phyloP scores from a whole-genome alignment of 345 rosid species.

The Erysimum cheiranthoides region DNA sequence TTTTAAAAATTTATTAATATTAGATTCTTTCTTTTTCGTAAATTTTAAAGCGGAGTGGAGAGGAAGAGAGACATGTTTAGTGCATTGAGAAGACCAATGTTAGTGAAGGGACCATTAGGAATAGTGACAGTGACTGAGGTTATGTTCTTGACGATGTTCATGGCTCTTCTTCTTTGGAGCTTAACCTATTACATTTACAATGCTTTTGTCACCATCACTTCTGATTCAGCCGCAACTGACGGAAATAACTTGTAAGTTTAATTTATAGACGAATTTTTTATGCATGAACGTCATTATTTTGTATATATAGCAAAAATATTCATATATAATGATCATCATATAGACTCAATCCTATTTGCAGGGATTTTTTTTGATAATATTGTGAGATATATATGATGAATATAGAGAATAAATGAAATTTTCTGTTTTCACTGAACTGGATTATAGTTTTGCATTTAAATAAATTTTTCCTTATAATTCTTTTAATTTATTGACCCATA shows the following conservation, averaged over 20 bases:
- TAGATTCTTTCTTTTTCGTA: neutral
- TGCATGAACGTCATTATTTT: neutral
- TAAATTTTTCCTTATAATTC: neutral
- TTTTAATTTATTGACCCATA: neutral
- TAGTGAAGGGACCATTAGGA: slow-evolving; percentile 76
- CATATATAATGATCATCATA: neutral
- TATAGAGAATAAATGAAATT: neutral
- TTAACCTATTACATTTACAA: slow-evolving; percentile 49
- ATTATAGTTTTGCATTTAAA: neutral
- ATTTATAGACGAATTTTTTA: neutral
- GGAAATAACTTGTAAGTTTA: slow-evolving; percentile 56
- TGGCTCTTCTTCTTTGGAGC: slow-evolving; percentile 66
- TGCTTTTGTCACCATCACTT: slow-evolving; percentile 45
- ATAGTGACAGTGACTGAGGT: slow-evolving; percentile 66
- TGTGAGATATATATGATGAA: neutral
- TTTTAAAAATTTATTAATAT: neutral
- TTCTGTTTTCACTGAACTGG: neutral
- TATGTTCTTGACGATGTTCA: slow-evolving; percentile 62
- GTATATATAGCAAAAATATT: neutral
- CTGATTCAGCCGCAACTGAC: slow-evolving; percentile 27
- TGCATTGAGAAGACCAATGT: slow-evolving; percentile 54
- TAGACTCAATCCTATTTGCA: neutral
- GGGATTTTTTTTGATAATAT: neutral
- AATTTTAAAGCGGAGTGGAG: slow-evolving; percentile 14
- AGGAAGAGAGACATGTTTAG: slow-evolving; percentile 23